Percentiles rank a stretch among this genome's conserved stretches.
Conservation (phyloP, 768 basidiomycete genomes). For the Aureoboletus auriporus region DNA sequence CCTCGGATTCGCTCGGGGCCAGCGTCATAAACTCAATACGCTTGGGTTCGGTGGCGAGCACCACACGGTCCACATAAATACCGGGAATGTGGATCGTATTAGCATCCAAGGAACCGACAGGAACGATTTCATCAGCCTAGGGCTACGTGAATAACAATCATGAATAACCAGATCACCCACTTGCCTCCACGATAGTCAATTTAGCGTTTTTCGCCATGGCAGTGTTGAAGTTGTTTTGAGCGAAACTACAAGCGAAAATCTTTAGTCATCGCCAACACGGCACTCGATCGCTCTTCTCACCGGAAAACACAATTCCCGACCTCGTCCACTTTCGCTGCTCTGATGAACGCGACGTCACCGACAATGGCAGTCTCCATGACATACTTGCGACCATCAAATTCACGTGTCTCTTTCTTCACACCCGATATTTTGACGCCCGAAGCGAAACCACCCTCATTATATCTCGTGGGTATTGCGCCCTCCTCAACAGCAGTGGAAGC, state of each 20-base stretch:
- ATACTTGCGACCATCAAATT: slow-evolving; percentile 76
- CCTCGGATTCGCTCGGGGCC: slow-evolving; percentile 42
- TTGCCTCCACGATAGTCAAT: slow-evolving; percentile 86
- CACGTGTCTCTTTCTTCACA: slow-evolving; percentile 69
- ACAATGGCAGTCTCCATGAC: slow-evolving; percentile 77
- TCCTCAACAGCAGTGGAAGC: slow-evolving; percentile 80
- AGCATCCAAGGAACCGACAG: slow-evolving; percentile 75
- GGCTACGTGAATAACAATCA: background rate
- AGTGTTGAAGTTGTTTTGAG: slow-evolving; percentile 83
- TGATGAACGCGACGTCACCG: slow-evolving; percentile 81
- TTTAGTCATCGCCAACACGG: background rate
- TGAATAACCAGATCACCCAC: slow-evolving; percentile 8
- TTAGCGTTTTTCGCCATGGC: slow-evolving; percentile 89
- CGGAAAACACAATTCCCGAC: slow-evolving; percentile 89
- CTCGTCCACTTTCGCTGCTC: slow-evolving; percentile 92
- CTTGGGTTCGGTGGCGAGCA: slow-evolving; percentile 72
- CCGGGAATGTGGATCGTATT: slow-evolving; percentile 80
- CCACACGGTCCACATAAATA: slow-evolving; percentile 87
- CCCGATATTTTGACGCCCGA: slow-evolving; percentile 71
- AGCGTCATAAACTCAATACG: slow-evolving; percentile 73
- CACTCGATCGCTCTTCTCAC: slow-evolving; percentile 32
- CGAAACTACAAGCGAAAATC: slow-evolving; percentile 47
- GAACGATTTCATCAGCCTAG: slow-evolving; percentile 87
- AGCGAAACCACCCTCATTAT: slow-evolving; percentile 69
- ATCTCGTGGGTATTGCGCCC: slow-evolving; percentile 74